Conservation (phyloP, 1,139 yeast species). For the Saccharomyces hybrid region DNA sequence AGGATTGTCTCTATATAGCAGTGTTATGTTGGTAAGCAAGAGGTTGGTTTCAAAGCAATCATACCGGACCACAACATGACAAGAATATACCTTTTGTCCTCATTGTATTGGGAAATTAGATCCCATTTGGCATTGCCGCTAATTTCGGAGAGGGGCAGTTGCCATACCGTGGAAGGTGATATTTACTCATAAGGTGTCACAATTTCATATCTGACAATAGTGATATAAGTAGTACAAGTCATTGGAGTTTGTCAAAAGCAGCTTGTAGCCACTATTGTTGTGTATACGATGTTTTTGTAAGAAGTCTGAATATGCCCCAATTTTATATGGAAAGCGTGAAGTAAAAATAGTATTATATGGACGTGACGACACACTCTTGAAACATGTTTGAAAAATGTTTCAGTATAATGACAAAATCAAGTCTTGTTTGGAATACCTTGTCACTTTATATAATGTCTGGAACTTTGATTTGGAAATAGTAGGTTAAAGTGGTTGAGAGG, state of each 20-base stretch:
- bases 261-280: background rate
- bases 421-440: background rate
- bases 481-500: background rate
- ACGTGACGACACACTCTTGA: background rate
- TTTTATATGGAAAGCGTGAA: background rate
- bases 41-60: background rate
- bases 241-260: background rate
- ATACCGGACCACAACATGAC: background rate
- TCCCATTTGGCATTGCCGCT: background rate
- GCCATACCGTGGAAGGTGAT: background rate
- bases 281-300: background rate
- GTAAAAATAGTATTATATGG: background rate
- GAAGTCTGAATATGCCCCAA: too few relatives aligned
- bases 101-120: background rate
- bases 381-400: background rate
- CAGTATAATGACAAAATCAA: background rate
- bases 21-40: background rate
- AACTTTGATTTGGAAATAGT: background rate
- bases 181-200: background rate
- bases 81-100: background rate
- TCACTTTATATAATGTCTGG: background rate
- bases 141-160: background rate
- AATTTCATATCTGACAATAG: background rate
- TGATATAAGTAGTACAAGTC: background rate
- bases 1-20: background rate